These are phyloP conservation scores for Ensete ventricosum DNA, from an alignment of 176 grass and related monocot species.

Conservation along the genomic window DNA sequence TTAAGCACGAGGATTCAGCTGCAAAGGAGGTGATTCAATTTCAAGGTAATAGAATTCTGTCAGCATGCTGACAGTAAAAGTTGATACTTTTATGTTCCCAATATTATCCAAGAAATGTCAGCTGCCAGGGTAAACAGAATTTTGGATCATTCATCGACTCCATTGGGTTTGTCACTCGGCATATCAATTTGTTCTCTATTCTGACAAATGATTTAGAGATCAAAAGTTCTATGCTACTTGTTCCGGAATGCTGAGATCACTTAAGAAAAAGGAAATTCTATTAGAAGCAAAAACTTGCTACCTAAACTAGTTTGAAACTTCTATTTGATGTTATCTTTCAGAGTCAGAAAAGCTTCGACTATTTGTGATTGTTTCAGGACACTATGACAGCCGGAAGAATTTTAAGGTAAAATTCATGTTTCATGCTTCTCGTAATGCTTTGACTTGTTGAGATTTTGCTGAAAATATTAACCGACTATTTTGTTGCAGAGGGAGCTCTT, in stretches of 20 bases:
- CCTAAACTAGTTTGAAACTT: neutral
- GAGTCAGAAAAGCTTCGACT: conserved; percentile 13
- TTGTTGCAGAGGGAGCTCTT: conserved; percentile 14
- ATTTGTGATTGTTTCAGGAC: conserved; percentile 18
- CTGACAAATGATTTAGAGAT: no score
- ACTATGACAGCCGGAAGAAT: conserved; percentile 14
- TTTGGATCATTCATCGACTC: no score
- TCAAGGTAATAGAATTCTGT: conserved; percentile 12
- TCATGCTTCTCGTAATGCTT: neutral
- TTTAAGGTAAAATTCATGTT: conserved; percentile 12
- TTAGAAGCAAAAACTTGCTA: neutral
- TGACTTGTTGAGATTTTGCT: neutral
- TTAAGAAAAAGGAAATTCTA: neutral
- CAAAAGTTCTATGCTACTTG: neutral
- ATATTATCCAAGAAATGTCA: neutral
- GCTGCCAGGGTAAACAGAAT: no score
- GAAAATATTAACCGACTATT: neutral
- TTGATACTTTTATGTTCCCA: neutral
- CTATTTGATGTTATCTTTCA: neutral
- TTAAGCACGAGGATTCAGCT: conserved; percentile 11
- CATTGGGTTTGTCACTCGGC: no score
- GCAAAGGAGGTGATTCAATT: conserved; percentile 6
- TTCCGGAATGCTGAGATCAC: neutral
- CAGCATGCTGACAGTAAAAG: neutral
- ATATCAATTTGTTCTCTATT: no score